Evolutionary conservation across 352 stramenopile species (phyloP).

Genomic region (Pilasporangium apinafurcum): DNA sequence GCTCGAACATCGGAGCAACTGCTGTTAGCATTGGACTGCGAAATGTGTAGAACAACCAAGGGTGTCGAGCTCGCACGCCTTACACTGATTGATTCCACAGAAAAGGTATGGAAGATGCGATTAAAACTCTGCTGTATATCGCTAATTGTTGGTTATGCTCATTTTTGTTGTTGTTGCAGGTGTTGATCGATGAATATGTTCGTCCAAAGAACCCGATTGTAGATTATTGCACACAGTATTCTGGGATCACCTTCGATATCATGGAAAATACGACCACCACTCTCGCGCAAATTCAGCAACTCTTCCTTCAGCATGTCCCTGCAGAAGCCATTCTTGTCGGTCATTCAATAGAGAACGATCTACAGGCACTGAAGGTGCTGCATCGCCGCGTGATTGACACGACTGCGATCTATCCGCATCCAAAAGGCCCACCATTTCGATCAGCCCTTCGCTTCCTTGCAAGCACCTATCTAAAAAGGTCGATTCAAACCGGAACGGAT

Average conservation of each 20-base stretch:
- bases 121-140: background rate
- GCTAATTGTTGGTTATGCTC: background rate
- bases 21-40: slow-evolving; percentile 77
- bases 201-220: slow-evolving; percentile 76
- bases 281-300: slow-evolving; percentile 58
- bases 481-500: slow-evolving; percentile 65
- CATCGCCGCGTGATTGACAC: slow-evolving; percentile 82
- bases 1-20: slow-evolving; percentile 28
- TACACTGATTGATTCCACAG: slow-evolving; percentile 59
- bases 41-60: slow-evolving; percentile 86
- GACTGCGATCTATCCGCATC: slow-evolving; percentile 73
- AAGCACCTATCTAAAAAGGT: slow-evolving; percentile 58
- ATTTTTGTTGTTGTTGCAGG: slow-evolving; percentile 5
- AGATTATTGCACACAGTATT: slow-evolving; percentile 86
- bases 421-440: slow-evolving; percentile 68
- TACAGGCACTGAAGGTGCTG: slow-evolving; percentile 56
- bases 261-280: slow-evolving; percentile 61
- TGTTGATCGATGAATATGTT: slow-evolving; percentile 81
- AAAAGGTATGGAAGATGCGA: slow-evolving; percentile 21
- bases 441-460: slow-evolving; percentile 70
- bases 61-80: slow-evolving; percentile 75
- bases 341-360: slow-evolving; percentile 86
- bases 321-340: slow-evolving; percentile 79
- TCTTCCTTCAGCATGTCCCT: slow-evolving; percentile 49
- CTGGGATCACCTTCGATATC: slow-evolving; percentile 76